phyloP scores from a whole-genome alignment of 345 rosid species.

The Salix viminalis region DNA sequence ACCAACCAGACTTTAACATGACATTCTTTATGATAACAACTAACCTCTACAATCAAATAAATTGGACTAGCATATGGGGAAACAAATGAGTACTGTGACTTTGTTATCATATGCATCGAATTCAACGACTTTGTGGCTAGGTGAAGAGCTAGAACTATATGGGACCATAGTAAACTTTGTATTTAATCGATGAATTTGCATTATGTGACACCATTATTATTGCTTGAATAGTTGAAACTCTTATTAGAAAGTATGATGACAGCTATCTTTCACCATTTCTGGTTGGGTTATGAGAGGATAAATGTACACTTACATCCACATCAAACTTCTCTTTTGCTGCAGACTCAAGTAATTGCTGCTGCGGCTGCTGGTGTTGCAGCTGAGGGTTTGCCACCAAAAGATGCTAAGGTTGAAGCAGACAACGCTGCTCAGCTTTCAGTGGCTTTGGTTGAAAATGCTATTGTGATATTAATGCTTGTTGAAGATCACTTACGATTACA shows the following conservation, averaged over 20 bases:
- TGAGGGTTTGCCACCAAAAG: conserved; percentile 81
- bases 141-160: background rate
- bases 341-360: conserved; percentile 99
- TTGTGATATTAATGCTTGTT: conserved; percentile 96
- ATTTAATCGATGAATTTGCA: background rate
- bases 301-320: conserved; percentile 26
- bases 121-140: background rate
- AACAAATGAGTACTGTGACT: background rate
- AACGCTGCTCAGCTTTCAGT: conserved; percentile 99
- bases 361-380: conserved; percentile 99
- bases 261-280: background rate
- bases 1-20: background rate
- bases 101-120: background rate
- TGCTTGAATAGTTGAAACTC: background rate
- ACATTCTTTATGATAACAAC: background rate
- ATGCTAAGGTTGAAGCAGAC: conserved; percentile 84
- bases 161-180: background rate
- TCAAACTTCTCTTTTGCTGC: conserved; percentile 35
- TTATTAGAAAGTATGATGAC: background rate
- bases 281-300: background rate
- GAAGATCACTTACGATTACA: conserved; percentile 97
- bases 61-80: background rate
- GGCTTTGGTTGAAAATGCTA: conserved; percentile 95
- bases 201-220: background rate
- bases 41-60: background rate